Percentiles rank a stretch among this genome's conserved stretches.
phyloP scores from a whole-genome alignment of 1,139 yeast species.

The Kodamaea arcana region DNA sequence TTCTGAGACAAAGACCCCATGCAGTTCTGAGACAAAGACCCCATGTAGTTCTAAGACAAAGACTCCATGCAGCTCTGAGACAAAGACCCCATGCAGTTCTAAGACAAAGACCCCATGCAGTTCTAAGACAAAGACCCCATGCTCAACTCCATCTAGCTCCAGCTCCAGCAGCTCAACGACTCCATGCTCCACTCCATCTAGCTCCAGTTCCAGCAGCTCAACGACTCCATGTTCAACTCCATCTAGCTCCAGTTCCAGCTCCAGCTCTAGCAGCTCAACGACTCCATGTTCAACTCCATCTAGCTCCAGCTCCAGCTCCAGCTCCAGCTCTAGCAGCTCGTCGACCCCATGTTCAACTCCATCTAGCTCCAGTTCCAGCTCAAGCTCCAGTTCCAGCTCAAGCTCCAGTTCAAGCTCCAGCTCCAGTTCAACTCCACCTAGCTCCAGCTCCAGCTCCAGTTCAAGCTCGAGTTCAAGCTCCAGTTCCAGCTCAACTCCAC shows the following conservation, averaged over 20 bases:
- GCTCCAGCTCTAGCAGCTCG: constrained; percentile 2
- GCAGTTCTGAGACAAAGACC: background rate
- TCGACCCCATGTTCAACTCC: constrained; percentile 1
- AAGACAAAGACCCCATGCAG: background rate
- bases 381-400: constrained; percentile 1
- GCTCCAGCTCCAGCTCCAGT: constrained; percentile 1
- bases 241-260: background rate
- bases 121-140: background rate
- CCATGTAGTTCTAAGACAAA: background rate
- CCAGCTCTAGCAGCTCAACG: background rate
- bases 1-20: background rate
- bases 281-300: background rate
- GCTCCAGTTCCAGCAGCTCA: background rate
- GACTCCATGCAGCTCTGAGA: background rate
- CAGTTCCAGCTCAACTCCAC: background rate
- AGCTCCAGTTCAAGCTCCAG: background rate
- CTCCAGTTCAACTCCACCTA: background rate
- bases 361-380: constrained; percentile 2
- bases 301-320: background rate
- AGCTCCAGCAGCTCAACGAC: background rate
- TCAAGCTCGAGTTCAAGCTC: background rate
- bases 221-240: background rate
- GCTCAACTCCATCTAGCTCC: background rate
- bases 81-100: background rate
- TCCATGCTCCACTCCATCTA: background rate